Evolutionary conservation across 2,329 filamentous ascomycete genomes (phyloP).

Genomic region (Colletotrichum siamense): DNA sequence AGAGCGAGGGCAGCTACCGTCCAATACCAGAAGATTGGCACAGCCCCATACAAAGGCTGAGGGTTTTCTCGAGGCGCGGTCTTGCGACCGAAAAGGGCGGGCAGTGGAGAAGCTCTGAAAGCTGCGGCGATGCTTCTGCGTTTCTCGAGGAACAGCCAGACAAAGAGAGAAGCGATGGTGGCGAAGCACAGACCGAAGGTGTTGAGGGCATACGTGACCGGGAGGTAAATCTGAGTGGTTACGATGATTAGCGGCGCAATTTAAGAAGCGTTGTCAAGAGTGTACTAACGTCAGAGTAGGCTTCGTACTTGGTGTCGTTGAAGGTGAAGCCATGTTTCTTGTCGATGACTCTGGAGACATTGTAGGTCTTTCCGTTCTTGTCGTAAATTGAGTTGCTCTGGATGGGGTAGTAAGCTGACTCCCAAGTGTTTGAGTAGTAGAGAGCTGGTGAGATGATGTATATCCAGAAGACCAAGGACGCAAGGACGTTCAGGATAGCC

Average conservation of each 20-base stretch:
- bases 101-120: background rate
- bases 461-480: slow-evolving; percentile 52
- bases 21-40: slow-evolving; percentile 32
- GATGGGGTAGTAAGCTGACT: slow-evolving; percentile 57
- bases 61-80: background rate
- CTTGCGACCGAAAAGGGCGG: background rate
- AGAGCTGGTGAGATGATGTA: slow-evolving; percentile 48
- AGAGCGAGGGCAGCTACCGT: slow-evolving; percentile 23
- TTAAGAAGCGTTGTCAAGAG: background rate
- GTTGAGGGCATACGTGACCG: slow-evolving; percentile 47
- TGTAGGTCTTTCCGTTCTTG: slow-evolving; percentile 54
- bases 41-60: slow-evolving; percentile 23
- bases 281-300: slow-evolving; percentile 51
- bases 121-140: slow-evolving; percentile 25
- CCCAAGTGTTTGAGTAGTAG: slow-evolving; percentile 55
- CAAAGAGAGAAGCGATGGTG: slow-evolving; percentile 45
- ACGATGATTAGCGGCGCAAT: background rate
- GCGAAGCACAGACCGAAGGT: slow-evolving; percentile 60
- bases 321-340: slow-evolving; percentile 41
- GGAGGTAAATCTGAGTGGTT: slow-evolving; percentile 44
- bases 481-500: slow-evolving; percentile 54
- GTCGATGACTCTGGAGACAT: slow-evolving; percentile 52
- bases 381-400: slow-evolving; percentile 59
- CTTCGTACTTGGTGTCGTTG: slow-evolving; percentile 51
- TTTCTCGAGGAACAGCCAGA: slow-evolving; percentile 36